A percentile compares a stretch with the other conserved stretches of the same genome.
These are phyloP conservation scores for Lyophyllum shimeji DNA, from an alignment of 768 basidiomycete species.

Conservation along the genomic window DNA sequence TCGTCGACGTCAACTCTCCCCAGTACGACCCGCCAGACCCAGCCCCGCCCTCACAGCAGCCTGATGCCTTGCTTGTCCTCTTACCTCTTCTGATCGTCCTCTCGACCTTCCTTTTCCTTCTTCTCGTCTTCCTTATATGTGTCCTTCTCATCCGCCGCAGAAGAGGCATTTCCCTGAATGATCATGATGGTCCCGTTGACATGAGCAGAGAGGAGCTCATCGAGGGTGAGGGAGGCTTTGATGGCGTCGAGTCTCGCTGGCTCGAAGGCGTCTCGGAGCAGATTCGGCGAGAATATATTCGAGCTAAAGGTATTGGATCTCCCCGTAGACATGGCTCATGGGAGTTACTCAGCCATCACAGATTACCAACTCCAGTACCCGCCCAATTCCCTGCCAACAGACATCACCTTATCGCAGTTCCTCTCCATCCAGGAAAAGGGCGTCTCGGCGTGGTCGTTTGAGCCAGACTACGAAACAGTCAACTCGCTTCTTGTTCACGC, in stretches of 20 bases:
- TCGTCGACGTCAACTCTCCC: slow-evolving; percentile 1
- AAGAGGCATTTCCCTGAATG: slow-evolving; percentile 75
- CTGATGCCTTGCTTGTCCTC: slow-evolving; percentile 80
- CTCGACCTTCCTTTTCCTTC: slow-evolving; percentile 88
- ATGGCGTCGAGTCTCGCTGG: slow-evolving; percentile 91
- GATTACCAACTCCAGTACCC: slow-evolving; percentile 87
- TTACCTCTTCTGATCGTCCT: slow-evolving; percentile 93
- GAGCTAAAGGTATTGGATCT: slow-evolving; percentile 74
- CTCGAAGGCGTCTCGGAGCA: slow-evolving; percentile 76
- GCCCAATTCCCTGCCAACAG: slow-evolving; percentile 94
- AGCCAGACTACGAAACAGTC: slow-evolving; percentile 96
- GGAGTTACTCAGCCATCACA: slow-evolving; percentile 26
- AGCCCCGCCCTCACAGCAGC: slow-evolving; percentile 28
- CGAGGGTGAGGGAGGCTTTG: slow-evolving; percentile 91
- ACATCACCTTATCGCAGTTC: slow-evolving; percentile 98
- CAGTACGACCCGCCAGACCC: slow-evolving; percentile 26
- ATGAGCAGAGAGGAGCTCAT: slow-evolving; percentile 89
- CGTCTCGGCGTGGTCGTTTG: slow-evolving; percentile 98
- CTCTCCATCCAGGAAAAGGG: slow-evolving; percentile 99
- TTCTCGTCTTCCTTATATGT: slow-evolving; percentile 88
- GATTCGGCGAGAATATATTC: slow-evolving; percentile 67
- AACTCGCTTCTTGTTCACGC: slow-evolving; percentile 91
- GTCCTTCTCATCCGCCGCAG: slow-evolving; percentile 80
- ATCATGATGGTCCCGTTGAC: slow-evolving; percentile 91
- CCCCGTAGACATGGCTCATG: slow-evolving; percentile 6